These are phyloP conservation scores for Rhynchosporium graminicola DNA, from an alignment of 2,329 filamentous ascomycete genomes.

Conservation along the genomic window DNA sequence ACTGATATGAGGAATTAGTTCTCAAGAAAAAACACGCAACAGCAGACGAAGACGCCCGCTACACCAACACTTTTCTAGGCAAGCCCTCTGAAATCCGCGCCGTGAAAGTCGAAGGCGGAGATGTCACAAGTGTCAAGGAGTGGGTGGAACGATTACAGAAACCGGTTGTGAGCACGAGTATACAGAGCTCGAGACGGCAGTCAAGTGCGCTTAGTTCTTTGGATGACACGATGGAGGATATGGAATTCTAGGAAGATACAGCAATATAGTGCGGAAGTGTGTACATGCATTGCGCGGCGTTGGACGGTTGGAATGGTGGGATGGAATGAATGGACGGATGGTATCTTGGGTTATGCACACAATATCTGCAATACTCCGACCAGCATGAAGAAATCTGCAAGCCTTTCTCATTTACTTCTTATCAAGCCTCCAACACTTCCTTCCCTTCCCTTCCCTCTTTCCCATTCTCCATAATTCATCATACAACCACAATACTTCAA, in stretches of 20 bases:
- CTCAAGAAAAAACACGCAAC: conserved; percentile 87
- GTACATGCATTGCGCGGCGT: conserved; percentile 39
- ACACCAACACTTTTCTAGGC: conserved; percentile 81
- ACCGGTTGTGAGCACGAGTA: conserved; percentile 21
- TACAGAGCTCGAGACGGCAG: conserved; percentile 33
- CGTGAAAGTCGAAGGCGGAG: conserved; percentile 77
- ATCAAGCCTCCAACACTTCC: not conserved
- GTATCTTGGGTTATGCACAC: conserved; percentile 22
- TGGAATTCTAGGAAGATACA: conserved; percentile 35
- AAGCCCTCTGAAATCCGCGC: conserved; percentile 69
- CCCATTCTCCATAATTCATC: not conserved
- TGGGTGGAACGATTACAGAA: conserved; percentile 55
- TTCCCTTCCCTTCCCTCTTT: not conserved
- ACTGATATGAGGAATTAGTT: conserved; percentile 47
- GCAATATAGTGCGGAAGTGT: not conserved
- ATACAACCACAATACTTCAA: conserved; percentile 20
- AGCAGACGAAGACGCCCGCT: conserved; percentile 82
- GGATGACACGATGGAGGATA: conserved; percentile 38
- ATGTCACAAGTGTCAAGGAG: conserved; percentile 63
- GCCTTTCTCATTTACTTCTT: not conserved
- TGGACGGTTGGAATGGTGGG: conserved; percentile 7
- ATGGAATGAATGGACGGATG: not conserved
- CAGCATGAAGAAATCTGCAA: conserved; percentile 8
- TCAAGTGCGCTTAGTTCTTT: conserved; percentile 40
- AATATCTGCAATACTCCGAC: conserved; percentile 23